Evolutionary conservation across 2,329 filamentous ascomycete species (phyloP), one percentile per base, ranked within the genome.

Genomic region (Clarireedia monteithiana): DNA sequence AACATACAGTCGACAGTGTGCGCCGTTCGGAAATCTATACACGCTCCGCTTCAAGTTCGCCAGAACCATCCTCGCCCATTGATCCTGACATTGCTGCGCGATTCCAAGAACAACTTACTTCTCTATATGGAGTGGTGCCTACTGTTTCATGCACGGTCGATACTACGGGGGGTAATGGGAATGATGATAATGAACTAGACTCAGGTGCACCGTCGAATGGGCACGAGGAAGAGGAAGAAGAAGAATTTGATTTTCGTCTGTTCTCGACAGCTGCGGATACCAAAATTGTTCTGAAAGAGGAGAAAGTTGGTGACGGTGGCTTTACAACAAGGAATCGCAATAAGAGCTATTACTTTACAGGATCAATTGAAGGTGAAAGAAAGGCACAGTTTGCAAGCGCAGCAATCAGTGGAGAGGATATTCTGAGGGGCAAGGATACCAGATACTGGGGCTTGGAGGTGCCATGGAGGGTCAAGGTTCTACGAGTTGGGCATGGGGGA

Each of bases 401-500:
- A 3, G 79, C 82, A 2, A 69, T 85, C 10, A 76, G 68, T 30
- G 77, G 75, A 5, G 76, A 79, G n/a, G 75, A 80, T 14, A 67
- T 86, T 14, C 51, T 79, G 2, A 64, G 64, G 23, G 69, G 73
- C 58, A 75, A 75, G n/a, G 65, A 63, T 47, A 69, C 66, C 62
- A 71, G 75, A 53, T 72, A 73, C 6, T 84, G 81, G 81, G 82
- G 82, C 0, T 67, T 81, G 44, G 81, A 84, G 67, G 72, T 80
- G 61, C 81, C 82, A 1, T 85, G 83, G 83, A 75, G 75, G 55
- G 80, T 84, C 14, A 74, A 70, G 4, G 71, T 69, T 30, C 70
- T 82, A 34, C 68, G 63, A 1, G 63, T 73, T n/a, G 45, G 55
- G 20, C 36, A 50, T n/a, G 12, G 42, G 17, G 53, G 50, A 2